These are phyloP conservation scores for Aspergillus eucalypticola DNA, from an alignment of 2,329 filamentous ascomycete genomes.

Conservation along the genomic window DNA sequence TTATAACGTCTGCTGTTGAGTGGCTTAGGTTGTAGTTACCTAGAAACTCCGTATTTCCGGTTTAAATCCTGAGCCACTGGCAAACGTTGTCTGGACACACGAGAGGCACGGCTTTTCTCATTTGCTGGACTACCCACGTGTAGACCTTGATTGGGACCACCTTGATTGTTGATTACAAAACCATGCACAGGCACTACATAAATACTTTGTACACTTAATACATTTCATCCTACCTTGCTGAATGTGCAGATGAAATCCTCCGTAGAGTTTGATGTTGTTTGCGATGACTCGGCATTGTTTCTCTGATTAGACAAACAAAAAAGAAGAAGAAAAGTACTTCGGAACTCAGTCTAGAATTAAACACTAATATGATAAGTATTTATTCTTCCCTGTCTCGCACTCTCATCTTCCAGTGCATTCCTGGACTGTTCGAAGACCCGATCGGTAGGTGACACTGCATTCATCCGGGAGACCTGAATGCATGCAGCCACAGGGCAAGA, in stretches of 20 bases:
- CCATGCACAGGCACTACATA: no score
- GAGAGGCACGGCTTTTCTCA: not conserved
- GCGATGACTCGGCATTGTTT: not conserved
- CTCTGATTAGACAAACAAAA: not conserved
- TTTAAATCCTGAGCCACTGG: not conserved
- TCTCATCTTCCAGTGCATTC: not conserved
- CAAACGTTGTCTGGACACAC: not conserved
- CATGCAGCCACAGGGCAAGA: not conserved
- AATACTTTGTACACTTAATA: no score
- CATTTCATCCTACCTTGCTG: no score
- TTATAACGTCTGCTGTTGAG: not conserved
- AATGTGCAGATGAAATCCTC: no score
- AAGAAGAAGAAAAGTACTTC: no score
- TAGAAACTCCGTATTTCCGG: no score
- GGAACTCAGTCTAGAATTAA: no score
- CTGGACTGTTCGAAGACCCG: not conserved
- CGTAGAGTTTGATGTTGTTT: not conserved
- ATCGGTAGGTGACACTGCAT: not conserved
- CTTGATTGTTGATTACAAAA: no score
- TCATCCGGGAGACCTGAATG: not conserved
- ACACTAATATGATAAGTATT: no score
- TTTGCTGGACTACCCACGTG: not conserved
- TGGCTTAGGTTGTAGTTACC: not conserved
- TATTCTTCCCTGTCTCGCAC: not conserved
- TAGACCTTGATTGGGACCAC: not conserved